These are phyloP conservation scores for Sporisorium scitamineum DNA, from an alignment of 1,284 basidiomycete species.

Conservation along the genomic window DNA sequence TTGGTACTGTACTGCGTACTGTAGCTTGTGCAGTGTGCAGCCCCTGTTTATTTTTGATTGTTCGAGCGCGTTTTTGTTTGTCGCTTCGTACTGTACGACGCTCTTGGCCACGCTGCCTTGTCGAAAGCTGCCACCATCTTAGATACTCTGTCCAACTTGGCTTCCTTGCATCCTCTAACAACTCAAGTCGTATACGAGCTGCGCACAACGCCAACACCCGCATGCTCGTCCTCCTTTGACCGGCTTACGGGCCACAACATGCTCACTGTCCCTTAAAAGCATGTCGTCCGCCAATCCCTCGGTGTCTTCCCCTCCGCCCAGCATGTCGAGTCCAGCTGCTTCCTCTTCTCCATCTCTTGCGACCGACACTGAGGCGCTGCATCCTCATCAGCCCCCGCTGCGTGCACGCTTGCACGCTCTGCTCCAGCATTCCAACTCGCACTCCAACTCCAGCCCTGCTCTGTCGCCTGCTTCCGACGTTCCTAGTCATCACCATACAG, in stretches of 20 bases:
- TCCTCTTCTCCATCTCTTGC: conserved; percentile 12
- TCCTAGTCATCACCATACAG: conserved; percentile 18
- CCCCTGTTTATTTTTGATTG: neutral
- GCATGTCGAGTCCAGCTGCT: conserved; percentile 10
- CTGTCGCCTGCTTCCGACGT: conserved; percentile 32
- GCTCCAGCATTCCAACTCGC: conserved; percentile 32
- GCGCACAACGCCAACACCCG: neutral
- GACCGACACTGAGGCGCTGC: neutral
- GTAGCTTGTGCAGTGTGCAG: too few species aligned
- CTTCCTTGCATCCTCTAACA: neutral
- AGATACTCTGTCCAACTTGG: neutral
- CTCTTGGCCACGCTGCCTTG: too few species aligned
- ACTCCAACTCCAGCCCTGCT: conserved; percentile 31
- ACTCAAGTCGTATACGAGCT: neutral
- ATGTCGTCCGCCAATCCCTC: conserved; percentile 9
- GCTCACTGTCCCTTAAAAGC: neutral
- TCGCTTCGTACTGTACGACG: too few species aligned
- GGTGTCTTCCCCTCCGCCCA: conserved; percentile 8
- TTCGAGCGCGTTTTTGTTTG: neutral
- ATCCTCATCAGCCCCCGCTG: conserved; percentile 24
- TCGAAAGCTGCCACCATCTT: neutral
- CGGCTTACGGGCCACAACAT: conserved; percentile 9
- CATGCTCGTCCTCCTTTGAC: conserved; percentile 13
- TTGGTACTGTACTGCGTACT: too few species aligned
- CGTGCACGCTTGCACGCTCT: conserved; percentile 37